Evolutionary conservation across 2,329 filamentous ascomycete species (phyloP), one percentile per base, ranked within the genome.

Genomic region (Aplosporella prunicola): DNA sequence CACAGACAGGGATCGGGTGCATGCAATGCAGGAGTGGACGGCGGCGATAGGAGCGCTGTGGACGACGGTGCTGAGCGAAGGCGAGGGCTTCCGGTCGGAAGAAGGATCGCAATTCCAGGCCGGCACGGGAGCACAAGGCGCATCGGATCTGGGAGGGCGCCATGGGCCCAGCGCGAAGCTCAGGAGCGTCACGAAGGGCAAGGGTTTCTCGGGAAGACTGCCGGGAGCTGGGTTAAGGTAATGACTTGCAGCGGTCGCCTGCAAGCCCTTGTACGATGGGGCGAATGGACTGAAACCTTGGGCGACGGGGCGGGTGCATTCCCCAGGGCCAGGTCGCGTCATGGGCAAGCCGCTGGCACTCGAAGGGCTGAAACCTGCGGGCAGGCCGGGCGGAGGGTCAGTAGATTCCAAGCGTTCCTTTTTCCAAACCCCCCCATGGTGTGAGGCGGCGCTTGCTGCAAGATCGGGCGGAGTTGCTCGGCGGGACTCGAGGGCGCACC

Each of bases 21-120:
- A 71, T 40, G 81, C 86, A 22, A 72, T 96, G 53, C 67, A 76
- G 45, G 71, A 78, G 45, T 86, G 91, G 72, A 80, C 76, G 6
- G 66, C 64, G 4, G 78, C 85, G 3, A 74, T 95, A 42, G 69
- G 72, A 5, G 68, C 68, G 4, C 64, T 96, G 35, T 89, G 80
- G 63, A 62, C 64, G 18, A 76, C 79, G 15, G 71, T 93, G 1
- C 78, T 95, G 47, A 78, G 78, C 51, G 83, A 91, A 14, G 76
- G 78, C 4, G 84, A 93, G 5, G 84, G 83, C 16, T 82, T 81
- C 58, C 68, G 62, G 56, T 56, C 58, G 40, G 66, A 69, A 42
- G 66, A 70, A 44, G 45, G 51, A 46, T 56, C 54, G 30, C 53
- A 57, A 43, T 58, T 29, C 45, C 43, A 27, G 48, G 51, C 20